phyloP scores from a whole-genome alignment of 2,329 filamentous ascomycete species.

The Coniella lustricola region DNA sequence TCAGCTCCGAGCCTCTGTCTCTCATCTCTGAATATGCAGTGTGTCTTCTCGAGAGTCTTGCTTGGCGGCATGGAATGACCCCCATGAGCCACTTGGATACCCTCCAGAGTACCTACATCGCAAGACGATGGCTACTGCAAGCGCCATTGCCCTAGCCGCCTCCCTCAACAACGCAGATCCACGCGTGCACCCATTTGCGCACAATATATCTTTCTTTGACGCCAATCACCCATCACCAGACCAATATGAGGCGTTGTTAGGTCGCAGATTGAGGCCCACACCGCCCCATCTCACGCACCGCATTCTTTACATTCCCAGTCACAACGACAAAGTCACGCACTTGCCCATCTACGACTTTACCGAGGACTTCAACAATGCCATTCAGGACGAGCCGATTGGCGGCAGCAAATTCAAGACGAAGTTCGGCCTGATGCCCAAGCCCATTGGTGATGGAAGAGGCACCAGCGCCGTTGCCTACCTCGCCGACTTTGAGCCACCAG shows the following conservation, averaged over 20 bases:
- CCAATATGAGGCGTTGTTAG: constrained; percentile 11
- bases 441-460: constrained; percentile 12
- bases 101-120: too few relatives aligned
- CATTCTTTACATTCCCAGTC: constrained; percentile 13
- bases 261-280: constrained; percentile 10
- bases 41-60: too few relatives aligned
- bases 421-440: constrained; percentile 14
- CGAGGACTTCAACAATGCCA: constrained; percentile 3
- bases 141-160: constrained; percentile 8
- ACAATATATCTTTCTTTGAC: constrained; percentile 2
- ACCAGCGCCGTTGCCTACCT: constrained; percentile 11
- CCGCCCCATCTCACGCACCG: constrained; percentile 8
- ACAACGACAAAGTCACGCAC: constrained; percentile 11
- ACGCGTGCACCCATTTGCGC: background rate
- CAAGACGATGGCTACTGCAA: constrained; percentile 6
- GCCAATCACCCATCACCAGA: constrained; percentile 3
- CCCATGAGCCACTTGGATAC: too few relatives aligned
- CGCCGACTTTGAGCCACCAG: constrained; percentile 11
- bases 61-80: too few relatives aligned
- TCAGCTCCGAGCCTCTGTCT: too few relatives aligned
- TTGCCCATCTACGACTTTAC: constrained; percentile 16
- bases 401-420: constrained; percentile 14
- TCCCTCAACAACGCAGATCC: constrained; percentile 6
- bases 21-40: too few relatives aligned
- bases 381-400: constrained; percentile 13